Conservation (phyloP, 495 filamentous ascomycete species). For the Cenococcum geophilum region DNA sequence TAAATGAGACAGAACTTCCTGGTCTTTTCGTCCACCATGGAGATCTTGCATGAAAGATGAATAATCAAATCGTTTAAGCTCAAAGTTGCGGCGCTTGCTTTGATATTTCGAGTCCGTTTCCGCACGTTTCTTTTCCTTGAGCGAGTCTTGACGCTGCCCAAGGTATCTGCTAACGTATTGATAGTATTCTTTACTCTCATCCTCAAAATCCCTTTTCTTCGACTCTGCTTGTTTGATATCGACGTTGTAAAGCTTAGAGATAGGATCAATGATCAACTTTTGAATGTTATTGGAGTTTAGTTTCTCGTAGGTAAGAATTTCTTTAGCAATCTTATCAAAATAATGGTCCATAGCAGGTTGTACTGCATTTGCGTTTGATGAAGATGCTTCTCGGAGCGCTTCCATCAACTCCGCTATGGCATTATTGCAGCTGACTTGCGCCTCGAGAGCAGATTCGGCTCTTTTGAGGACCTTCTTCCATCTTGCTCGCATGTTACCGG, state of each 20-base stretch:
- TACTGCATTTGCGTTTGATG: conserved; percentile 89
- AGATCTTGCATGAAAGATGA: conserved; percentile 99
- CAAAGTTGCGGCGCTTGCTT: conserved; percentile 84
- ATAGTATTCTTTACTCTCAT: conserved; percentile 97
- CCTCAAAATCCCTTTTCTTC: conserved; percentile 97
- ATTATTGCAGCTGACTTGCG: conserved; percentile 78
- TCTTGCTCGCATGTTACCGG: conserved; percentile 80
- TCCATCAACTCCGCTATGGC: conserved; percentile 77
- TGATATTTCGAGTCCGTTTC: conserved; percentile 98
- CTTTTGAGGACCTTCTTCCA: conserved; percentile 95
- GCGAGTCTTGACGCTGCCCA: conserved; percentile 86
- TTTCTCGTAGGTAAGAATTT: conserved; percentile 81
- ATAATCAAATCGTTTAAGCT: conserved; percentile 96
- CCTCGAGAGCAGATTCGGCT: conserved; percentile 75
- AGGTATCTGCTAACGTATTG: conserved; percentile 89
- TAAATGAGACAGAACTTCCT: conserved; percentile 91
- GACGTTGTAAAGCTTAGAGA: conserved; percentile 82
- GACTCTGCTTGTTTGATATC: conserved; percentile 97
- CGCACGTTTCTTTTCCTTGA: conserved; percentile 92
- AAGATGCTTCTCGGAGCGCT: conserved; percentile 79
- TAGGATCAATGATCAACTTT: conserved; percentile 87
- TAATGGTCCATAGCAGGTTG: conserved; percentile 96
- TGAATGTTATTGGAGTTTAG: conserved; percentile 80
- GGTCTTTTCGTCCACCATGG: conserved; percentile 93
- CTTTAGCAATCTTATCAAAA: conserved; percentile 90